phyloP scores from a whole-genome alignment of 352 stramenopile species.

The Pythium plurisporium region DNA sequence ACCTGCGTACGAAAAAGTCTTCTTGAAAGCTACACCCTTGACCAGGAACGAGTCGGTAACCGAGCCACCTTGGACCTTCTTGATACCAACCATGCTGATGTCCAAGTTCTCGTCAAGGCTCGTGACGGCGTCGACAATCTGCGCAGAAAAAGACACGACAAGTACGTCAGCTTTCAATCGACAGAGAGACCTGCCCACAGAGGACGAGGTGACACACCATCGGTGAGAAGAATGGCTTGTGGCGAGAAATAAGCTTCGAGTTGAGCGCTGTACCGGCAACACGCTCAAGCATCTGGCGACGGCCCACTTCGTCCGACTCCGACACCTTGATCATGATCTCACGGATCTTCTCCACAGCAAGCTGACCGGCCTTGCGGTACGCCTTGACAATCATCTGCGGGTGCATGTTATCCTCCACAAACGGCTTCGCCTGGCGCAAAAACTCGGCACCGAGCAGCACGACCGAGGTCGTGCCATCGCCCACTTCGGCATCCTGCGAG shows the following conservation, averaged over 20 bases:
- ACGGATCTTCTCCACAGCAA: conserved; percentile 84
- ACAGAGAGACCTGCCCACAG: not conserved
- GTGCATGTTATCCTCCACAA: conserved; percentile 98
- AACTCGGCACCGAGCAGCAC: conserved; percentile 97
- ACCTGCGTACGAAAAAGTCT: conserved; percentile 99
- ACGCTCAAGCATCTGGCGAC: conserved; percentile 42
- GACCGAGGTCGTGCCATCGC: conserved; percentile 96
- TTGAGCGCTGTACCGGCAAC: conserved; percentile 96
- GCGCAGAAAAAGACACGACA: conserved; percentile 8
- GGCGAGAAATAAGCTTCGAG: conserved; percentile 97
- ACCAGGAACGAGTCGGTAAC: conserved; percentile 98
- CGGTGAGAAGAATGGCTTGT: conserved; percentile 97
- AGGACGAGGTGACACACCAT: conserved; percentile 70
- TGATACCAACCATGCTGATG: conserved; percentile 94
- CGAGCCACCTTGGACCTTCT: conserved; percentile 97
- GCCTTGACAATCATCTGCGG: conserved; percentile 89
- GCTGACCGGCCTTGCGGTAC: conserved; percentile 78
- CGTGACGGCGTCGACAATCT: conserved; percentile 94
- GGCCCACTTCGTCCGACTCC: conserved; percentile 70
- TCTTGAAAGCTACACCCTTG: conserved; percentile 98
- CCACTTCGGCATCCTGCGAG: conserved; percentile 87
- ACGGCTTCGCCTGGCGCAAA: conserved; percentile 96
- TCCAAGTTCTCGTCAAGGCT: conserved; percentile 88
- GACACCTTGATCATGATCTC: conserved; percentile 82
- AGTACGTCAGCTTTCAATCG: too few relatives aligned